Evolutionary conservation across 208 protist species (phyloP).

Genomic region (Trypanosomatidae sp.): DNA sequence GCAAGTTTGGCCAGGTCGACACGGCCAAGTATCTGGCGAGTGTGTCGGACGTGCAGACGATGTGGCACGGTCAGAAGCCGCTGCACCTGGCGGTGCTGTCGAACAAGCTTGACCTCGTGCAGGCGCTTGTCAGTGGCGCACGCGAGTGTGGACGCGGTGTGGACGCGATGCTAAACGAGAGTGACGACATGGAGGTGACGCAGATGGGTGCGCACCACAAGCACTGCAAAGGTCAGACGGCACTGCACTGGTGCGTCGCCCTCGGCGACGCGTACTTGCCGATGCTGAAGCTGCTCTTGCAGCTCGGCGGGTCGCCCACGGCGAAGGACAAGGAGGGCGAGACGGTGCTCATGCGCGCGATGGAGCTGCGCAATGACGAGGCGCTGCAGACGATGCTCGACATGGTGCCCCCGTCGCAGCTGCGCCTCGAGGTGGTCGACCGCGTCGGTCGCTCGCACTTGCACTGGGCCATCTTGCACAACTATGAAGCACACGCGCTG

Average conservation of each 20-base stretch:
- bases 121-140: conserved; percentile 39
- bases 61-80: conserved; percentile 76
- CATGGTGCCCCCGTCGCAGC: conserved; percentile 7
- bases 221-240: conserved; percentile 40
- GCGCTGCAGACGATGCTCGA: conserved; percentile 47
- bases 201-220: conserved; percentile 42
- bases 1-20: conserved; percentile 65
- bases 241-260: conserved; percentile 78
- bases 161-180: conserved; percentile 61
- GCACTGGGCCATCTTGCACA: conserved; percentile 56
- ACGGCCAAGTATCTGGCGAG: conserved; percentile 49
- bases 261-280: conserved; percentile 38
- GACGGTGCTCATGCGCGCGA: conserved; percentile 69
- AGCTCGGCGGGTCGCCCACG: conserved; percentile 44
- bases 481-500: conserved; percentile 38
- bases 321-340: conserved; percentile 64
- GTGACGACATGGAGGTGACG: conserved; percentile 49
- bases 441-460: conserved; percentile 41
- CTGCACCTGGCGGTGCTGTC: conserved; percentile 68
- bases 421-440: conserved; percentile 52
- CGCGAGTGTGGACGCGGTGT: conserved; percentile 30
- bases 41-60: conserved; percentile 28
- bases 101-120: conserved; percentile 46
- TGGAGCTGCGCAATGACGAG: conserved; percentile 41
- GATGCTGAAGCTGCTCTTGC: conserved; percentile 60